These are phyloP conservation scores for Heterotrichella gracilis DNA, from an alignment of 352 stramenopile species.

Conservation along the genomic window DNA sequence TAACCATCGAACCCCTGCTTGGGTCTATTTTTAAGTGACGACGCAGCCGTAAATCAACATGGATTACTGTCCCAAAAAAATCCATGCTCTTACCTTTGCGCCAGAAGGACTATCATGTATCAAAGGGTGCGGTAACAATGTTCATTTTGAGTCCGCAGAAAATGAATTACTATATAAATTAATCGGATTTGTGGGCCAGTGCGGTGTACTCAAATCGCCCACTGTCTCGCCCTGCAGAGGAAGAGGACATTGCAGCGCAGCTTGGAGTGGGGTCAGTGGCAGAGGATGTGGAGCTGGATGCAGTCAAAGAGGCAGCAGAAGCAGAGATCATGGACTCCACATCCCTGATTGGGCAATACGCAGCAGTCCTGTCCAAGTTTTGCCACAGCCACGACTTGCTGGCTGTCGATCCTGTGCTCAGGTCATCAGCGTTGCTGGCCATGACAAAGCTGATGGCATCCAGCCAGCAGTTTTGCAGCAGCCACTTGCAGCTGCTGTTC, in stretches of 20 bases:
- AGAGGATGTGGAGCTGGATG: conserved; percentile 17
- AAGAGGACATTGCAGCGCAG: conserved; percentile 17
- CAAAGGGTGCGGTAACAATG: no score
- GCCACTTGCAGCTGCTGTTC: conserved; percentile 35
- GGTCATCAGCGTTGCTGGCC: conserved; percentile 35
- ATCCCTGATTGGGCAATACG: conserved; percentile 57
- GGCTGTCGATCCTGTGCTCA: background rate
- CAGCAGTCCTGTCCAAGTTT: conserved; percentile 47
- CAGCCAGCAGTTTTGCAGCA: conserved; percentile 65
- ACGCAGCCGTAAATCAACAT: no score
- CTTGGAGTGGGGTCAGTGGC: conserved; percentile 15
- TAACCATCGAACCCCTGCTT: no score
- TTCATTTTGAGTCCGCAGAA: no score
- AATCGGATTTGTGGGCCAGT: no score
- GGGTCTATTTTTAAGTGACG: no score
- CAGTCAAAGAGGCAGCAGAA: conserved; percentile 14
- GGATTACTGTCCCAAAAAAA: no score
- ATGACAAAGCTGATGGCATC: conserved; percentile 92
- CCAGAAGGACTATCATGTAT: no score
- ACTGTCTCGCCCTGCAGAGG: no score
- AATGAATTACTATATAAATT: no score
- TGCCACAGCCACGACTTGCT: background rate
- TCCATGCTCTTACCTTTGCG: no score
- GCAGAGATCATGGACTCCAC: conserved; percentile 19
- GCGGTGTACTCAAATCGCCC: no score